Evolutionary conservation across 768 basidiomycete genomes (phyloP), one percentile per base, ranked within the genome.

Genomic region (Leccinum obscurum): DNA sequence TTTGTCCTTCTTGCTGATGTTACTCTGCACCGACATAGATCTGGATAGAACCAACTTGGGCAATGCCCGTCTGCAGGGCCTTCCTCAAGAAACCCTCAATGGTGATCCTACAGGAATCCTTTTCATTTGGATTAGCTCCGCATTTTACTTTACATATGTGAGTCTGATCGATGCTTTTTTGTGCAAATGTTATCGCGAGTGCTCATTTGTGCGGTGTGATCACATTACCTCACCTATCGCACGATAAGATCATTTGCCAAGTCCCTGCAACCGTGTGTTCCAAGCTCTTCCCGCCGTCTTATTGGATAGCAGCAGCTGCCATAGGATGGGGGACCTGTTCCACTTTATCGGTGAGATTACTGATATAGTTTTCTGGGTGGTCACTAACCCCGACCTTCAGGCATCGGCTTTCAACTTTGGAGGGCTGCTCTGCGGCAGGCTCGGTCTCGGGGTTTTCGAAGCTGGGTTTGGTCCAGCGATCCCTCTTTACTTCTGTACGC

Each of bases 131-230:
- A 75, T 88, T 46, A 88, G 83, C 64, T 90, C 89, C 1, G 80
- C 80, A 6, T 93, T 92, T 75, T 92, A 86, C 77, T 86, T 92
- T 67, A 83, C 91, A 62, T 92, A 92, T 66, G 89, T 87, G 59
- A 59, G 83, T 75, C 39, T 6, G 20, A 1, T 26, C 17, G 15
- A 22, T 24, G 22, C 14, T 30, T 30, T 51, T 28, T 30, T 51
- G 48, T 24, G 48, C 24, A 26, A 13, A 14, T 49, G 24, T 9
- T 15, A 26, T 22, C 15, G n/a, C 15, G 24, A 49, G n/a, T 49
- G 24, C 24, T 49, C 22, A 49, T 26, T 26, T 20, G 37, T 50
- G 24, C 37, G 4, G 30, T n/a, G 7, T 17, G 24, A 20, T 44
- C 52, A 15, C 10, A 20, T 35, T 15, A 30, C 11, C 8, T 20